Evolutionary conservation across 306 rosid genomes (phyloP).

Genomic region (Pyrus betulifolia): DNA sequence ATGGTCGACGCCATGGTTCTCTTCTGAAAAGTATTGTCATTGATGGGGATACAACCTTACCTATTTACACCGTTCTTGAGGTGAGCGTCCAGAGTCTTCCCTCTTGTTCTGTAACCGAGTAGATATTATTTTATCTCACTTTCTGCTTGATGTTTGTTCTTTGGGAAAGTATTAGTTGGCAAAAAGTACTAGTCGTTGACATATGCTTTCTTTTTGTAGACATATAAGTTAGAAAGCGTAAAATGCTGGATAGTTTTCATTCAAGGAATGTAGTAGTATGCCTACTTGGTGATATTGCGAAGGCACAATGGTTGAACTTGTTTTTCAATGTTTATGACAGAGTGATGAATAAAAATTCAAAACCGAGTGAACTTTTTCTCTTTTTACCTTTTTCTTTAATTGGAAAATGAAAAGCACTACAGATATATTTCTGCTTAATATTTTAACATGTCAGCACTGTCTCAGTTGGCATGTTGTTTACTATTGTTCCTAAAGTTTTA

Average conservation of each 20-base stretch:
- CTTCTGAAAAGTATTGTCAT: slow-evolving; percentile 75
- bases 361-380: background rate
- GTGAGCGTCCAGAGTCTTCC: slow-evolving; percentile 21
- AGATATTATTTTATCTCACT: background rate
- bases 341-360: background rate
- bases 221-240: background rate
- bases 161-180: background rate
- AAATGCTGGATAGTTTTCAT: background rate
- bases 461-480: background rate
- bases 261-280: background rate
- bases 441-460: background rate
- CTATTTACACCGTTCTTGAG: slow-evolving; percentile 93
- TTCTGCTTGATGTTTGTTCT: slow-evolving; percentile 24
- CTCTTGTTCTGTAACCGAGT: slow-evolving; percentile 13
- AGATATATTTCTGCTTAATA: background rate
- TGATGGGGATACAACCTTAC: slow-evolving; percentile 87
- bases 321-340: background rate
- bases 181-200: background rate
- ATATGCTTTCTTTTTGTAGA: background rate
- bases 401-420: background rate
- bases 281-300: background rate
- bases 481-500: background rate
- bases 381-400: background rate
- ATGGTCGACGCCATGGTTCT: slow-evolving; percentile 53
- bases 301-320: background rate